These are phyloP conservation scores for Taiozyma onychis DNA, from an alignment of 1,139 yeast genomes.

Conservation along the genomic window DNA sequence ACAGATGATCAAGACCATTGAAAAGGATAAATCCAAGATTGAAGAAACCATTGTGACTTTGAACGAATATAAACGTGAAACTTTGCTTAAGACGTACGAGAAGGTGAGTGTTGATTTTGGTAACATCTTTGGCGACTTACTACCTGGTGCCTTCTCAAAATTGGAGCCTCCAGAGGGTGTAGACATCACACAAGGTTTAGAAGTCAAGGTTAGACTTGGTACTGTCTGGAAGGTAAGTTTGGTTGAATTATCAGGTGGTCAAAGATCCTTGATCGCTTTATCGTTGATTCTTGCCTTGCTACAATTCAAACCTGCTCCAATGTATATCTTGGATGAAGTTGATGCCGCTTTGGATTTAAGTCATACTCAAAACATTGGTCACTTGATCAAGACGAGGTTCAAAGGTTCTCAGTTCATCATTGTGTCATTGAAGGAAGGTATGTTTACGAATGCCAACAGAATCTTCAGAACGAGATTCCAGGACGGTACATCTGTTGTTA, in stretches of 20 bases:
- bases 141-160: constrained; percentile 90
- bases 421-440: constrained; percentile 94
- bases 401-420: constrained; percentile 95
- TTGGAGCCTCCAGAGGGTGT: constrained; percentile 73
- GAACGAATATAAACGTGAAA: constrained; percentile 81
- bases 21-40: constrained; percentile 84
- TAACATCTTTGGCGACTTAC: constrained; percentile 78
- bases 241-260: constrained; percentile 96
- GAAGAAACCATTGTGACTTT: constrained; percentile 83
- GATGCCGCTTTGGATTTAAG: constrained; percentile 97
- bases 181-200: constrained; percentile 88
- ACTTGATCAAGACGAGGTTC: constrained; percentile 87
- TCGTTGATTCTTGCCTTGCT: constrained; percentile 85
- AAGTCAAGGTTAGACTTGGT: constrained; percentile 87
- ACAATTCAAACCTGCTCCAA: constrained; percentile 96
- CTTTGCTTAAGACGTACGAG: constrained; percentile 77
- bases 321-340: constrained; percentile 95
- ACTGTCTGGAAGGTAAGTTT: constrained; percentile 94
- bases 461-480: constrained; percentile 92
- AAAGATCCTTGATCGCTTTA: constrained; percentile 86
- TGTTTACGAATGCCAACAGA: constrained; percentile 95
- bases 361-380: constrained; percentile 97
- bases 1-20: constrained; percentile 81
- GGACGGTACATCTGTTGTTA: constrained; percentile 93
- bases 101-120: constrained; percentile 90